Base-by-base conservation (phyloP, 2,329 filamentous ascomycete species). In the Magnaporthiopsis rhizophila region DNA sequence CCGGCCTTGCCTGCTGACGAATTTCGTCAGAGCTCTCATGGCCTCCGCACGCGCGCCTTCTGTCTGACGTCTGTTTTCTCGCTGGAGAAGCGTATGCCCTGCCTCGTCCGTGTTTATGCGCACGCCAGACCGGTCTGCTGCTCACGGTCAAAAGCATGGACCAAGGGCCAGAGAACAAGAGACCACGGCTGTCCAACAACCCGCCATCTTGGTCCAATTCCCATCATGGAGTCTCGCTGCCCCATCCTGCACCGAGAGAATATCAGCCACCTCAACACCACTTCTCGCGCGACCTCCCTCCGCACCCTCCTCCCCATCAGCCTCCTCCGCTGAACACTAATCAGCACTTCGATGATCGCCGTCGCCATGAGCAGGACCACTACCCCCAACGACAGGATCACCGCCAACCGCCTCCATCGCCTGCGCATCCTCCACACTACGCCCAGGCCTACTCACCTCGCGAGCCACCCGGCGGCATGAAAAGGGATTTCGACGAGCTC, bases 161-260 rank as follows among this genome's bases (percentile, higher is more conserved):
- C 77, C 77, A 78, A 78, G 81, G 78, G 75, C 83, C 83, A 72
- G 83, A 86, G 72, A 77, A 75, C 72, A 87, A 87, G 79, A 83
- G 84, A 73, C 81, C 81, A 74, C 83, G 84, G 77, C 78, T 86
- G 69, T 76, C 74, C 69, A 75, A 61, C 32, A 61, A 61, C 34
- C 75, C 71, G 74, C 72, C 74, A 73, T 81, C 71, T 68, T 74
- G 80, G 80, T 77, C 81, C 32, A 53, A 53, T 53, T 75, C 76
- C 69, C 78, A 77, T 75, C 75, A 78, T 76, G 73, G 75, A 68
- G 75, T 79, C 71, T 79, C 80, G 68, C 75, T 83, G 66, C 79
- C 79, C 71, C 77, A 77, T 72, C 78, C 77, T 74, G 72, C 74
- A 68, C 72, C 75, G 66, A 71, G 71, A 45, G 76, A 75, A 68